phyloP scores from a whole-genome alignment of 768 basidiomycete genomes.

The Kwoniella sp. region DNA sequence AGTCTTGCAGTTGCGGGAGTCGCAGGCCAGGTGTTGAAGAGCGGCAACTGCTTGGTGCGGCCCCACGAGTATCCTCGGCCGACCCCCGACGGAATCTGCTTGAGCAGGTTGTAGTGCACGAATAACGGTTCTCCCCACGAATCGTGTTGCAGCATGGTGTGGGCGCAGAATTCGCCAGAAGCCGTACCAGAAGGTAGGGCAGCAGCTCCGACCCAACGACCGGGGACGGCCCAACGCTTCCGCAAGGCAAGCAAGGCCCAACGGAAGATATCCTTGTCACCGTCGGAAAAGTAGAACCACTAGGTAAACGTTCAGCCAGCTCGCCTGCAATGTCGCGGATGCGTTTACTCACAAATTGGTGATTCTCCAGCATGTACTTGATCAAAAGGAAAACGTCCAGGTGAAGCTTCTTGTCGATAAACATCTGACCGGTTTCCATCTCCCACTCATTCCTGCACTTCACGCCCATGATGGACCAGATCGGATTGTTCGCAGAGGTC shows the following conservation, averaged over 20 bases:
- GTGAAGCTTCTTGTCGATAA: constrained; percentile 53
- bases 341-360: constrained; percentile 41
- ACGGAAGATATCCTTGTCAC: constrained; percentile 51
- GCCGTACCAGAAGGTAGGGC: constrained; percentile 47
- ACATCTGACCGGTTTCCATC: constrained; percentile 54
- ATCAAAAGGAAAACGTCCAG: constrained; percentile 50
- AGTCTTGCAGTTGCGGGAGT: constrained; percentile 26
- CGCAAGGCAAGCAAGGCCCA: constrained; percentile 52
- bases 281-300: constrained; percentile 53
- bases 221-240: constrained; percentile 55
- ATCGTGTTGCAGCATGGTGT: constrained; percentile 50
- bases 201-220: constrained; percentile 52
- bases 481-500: constrained; percentile 48
- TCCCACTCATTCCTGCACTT: constrained; percentile 55
- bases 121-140: constrained; percentile 42
- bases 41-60: constrained; percentile 40
- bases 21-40: constrained; percentile 40
- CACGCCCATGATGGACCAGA: constrained; percentile 53
- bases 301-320: constrained; percentile 20
- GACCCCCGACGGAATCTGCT: constrained; percentile 49
- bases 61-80: constrained; percentile 45
- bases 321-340: background rate
- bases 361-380: constrained; percentile 47
- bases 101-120: constrained; percentile 53
- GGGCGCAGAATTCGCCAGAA: constrained; percentile 27